Percentiles rank a stretch among this genome's conserved stretches.
Conservation (phyloP, 768 basidiomycete genomes). For the Leucocoprinus sp. region DNA sequence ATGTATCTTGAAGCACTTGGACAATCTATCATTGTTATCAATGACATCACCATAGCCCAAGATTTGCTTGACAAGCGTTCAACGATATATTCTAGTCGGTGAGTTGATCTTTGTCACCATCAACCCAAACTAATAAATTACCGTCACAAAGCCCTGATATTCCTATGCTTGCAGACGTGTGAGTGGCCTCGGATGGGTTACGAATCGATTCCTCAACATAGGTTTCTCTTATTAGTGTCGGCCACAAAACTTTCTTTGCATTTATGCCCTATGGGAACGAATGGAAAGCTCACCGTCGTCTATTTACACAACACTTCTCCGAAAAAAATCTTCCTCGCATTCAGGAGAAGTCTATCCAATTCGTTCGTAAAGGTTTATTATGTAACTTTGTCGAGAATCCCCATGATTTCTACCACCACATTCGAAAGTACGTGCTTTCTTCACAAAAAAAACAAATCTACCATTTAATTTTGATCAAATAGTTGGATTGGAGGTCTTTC, state of each 20-base stretch:
- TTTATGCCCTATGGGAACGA: slow-evolving; percentile 11
- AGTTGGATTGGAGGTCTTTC: slow-evolving; percentile 11
- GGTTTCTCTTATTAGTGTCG: slow-evolving; percentile 1
- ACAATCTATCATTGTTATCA: slow-evolving; percentile 20
- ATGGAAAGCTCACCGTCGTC: slow-evolving; percentile 12
- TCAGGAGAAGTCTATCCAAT: slow-evolving; percentile 3
- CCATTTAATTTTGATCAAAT: background rate
- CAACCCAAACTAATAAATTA: background rate
- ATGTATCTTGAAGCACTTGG: slow-evolving; percentile 22
- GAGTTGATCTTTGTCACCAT: background rate
- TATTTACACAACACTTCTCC: slow-evolving; percentile 12
- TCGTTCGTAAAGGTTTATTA: slow-evolving; percentile 8
- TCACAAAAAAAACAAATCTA: background rate
- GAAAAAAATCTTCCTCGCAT: slow-evolving; percentile 5
- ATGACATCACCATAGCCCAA: slow-evolving; percentile 18
- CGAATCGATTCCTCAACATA: background rate
- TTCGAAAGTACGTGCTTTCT: slow-evolving; percentile 1
- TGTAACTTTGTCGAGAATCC: slow-evolving; percentile 6
- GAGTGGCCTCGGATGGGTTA: background rate
- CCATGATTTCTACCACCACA: slow-evolving; percentile 7
- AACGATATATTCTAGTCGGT: slow-evolving; percentile 21
- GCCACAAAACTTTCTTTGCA: slow-evolving; percentile 3
- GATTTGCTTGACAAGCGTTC: slow-evolving; percentile 23
- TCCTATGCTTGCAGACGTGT: slow-evolving; percentile 10
- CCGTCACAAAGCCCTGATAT: background rate